Evolutionary conservation across 345 rosid genomes (phyloP).

Genomic region (Erucastrum elatum): DNA sequence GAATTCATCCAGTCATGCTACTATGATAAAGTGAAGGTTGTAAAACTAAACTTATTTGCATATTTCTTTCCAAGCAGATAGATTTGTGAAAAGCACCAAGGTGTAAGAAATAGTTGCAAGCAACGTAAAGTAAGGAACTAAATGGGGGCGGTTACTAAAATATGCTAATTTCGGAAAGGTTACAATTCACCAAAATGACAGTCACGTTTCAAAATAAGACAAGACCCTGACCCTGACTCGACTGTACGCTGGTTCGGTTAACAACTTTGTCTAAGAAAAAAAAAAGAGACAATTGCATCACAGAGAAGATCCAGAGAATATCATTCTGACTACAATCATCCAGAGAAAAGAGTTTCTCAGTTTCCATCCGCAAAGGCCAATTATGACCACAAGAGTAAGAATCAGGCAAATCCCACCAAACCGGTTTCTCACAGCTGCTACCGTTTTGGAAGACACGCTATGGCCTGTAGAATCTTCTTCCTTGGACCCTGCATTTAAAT

Average conservation of each 20-base stretch:
- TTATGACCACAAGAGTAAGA: background rate
- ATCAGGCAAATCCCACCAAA: background rate
- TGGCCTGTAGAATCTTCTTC: constrained; percentile 86
- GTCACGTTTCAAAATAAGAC: constrained; percentile 5
- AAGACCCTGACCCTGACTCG: background rate
- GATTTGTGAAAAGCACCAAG: background rate
- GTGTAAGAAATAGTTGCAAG: background rate
- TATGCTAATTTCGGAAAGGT: background rate
- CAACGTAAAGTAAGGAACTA: background rate
- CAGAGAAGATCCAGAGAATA: constrained; percentile 10
- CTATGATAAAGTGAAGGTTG: background rate
- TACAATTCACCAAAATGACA: background rate
- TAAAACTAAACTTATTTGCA: background rate
- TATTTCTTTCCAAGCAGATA: background rate
- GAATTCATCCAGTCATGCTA: background rate
- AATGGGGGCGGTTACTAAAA: background rate
- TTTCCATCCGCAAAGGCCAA: constrained; percentile 13
- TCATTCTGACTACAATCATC: constrained; percentile 20
- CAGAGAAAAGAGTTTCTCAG: constrained; percentile 10
- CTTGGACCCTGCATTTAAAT: constrained; percentile 78
- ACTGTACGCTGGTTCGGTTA: constrained; percentile 7
- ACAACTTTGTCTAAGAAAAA: background rate
- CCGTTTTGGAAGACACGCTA: constrained; percentile 56
- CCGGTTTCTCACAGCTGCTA: constrained; percentile 21
- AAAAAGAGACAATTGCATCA: background rate